Evolutionary conservation across 305 asterid species (phyloP).

Genomic region (Plantago lanceolata): DNA sequence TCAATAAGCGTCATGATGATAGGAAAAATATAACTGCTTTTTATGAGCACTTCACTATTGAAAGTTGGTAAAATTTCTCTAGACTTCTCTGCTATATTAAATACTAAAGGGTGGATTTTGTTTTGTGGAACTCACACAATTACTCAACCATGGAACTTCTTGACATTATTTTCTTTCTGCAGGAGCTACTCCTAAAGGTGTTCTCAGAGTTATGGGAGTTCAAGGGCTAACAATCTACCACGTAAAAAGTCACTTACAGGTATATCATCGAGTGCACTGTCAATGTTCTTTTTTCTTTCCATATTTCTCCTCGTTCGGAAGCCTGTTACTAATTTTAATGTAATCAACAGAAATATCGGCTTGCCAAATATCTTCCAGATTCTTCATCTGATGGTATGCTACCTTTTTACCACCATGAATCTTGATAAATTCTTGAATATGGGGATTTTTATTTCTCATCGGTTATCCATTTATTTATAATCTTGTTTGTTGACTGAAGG

Average conservation of each 20-base stretch:
- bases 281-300: conserved; percentile 9
- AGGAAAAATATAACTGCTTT: conserved; percentile 3
- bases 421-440: conserved; percentile 5
- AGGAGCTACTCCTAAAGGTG: conserved; percentile 99
- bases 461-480: conserved; percentile 20
- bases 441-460: conserved; percentile 12
- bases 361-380: conserved; percentile 97
- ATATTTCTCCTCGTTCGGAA: conserved; percentile 10
- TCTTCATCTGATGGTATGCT: conserved; percentile 86
- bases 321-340: conserved; percentile 27
- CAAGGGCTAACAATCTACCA: conserved; percentile 96
- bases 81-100: too few relatives aligned
- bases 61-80: too few relatives aligned
- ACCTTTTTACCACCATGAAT: conserved; percentile 10
- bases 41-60: background rate
- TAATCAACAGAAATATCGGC: conserved; percentile 79
- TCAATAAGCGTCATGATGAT: background rate
- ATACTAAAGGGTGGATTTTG: background rate
- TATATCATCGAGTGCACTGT: conserved; percentile 24
- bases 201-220: conserved; percentile 97
- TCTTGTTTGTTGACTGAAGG: conserved; percentile 40
- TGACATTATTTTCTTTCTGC: conserved; percentile 25
- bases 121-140: background rate
- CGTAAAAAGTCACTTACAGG: conserved; percentile 99
- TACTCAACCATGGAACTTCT: conserved; percentile 9